phyloP scores from a whole-genome alignment of 2,329 filamentous ascomycete genomes.

The Fusarium verticillioides region DNA sequence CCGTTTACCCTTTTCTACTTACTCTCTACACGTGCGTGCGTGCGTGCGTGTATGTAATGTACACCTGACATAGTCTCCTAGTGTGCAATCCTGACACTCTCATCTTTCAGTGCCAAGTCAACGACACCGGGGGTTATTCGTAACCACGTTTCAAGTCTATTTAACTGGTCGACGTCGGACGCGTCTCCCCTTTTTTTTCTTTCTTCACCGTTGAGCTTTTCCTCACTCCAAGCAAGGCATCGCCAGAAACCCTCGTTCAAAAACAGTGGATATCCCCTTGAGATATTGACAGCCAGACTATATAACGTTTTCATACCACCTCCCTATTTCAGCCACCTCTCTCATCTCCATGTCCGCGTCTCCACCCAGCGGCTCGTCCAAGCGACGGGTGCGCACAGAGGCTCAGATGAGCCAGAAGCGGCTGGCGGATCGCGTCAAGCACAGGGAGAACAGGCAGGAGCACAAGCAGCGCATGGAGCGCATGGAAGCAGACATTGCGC shows the following conservation, averaged over 20 bases:
- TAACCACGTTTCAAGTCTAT: conserved; percentile 5
- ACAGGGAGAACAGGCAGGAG: conserved; percentile 42
- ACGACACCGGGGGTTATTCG: background rate
- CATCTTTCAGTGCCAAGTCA: conserved; percentile 6
- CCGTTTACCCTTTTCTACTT: background rate
- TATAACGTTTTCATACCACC: background rate
- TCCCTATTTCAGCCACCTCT: conserved; percentile 5
- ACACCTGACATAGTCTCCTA: background rate
- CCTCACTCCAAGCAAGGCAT: background rate
- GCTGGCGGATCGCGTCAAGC: conserved; percentile 41
- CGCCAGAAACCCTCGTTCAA: conserved; percentile 4
- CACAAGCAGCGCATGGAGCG: conserved; percentile 42
- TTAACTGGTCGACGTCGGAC: conserved; percentile 38
- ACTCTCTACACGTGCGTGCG: background rate
- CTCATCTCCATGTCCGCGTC: conserved; percentile 23
- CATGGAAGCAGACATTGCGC: conserved; percentile 42
- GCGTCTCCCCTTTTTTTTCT: background rate
- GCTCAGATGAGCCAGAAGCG: conserved; percentile 44
- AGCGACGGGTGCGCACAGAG: conserved; percentile 39
- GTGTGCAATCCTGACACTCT: background rate
- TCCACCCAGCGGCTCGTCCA: conserved; percentile 27
- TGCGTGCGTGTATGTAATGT: background rate
- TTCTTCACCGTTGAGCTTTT: background rate
- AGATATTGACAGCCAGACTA: background rate
- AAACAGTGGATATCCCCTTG: conserved; percentile 7